Evolutionary conservation across 176 grass and related monocot species (phyloP).

Genomic region (Ensete glaucum): DNA sequence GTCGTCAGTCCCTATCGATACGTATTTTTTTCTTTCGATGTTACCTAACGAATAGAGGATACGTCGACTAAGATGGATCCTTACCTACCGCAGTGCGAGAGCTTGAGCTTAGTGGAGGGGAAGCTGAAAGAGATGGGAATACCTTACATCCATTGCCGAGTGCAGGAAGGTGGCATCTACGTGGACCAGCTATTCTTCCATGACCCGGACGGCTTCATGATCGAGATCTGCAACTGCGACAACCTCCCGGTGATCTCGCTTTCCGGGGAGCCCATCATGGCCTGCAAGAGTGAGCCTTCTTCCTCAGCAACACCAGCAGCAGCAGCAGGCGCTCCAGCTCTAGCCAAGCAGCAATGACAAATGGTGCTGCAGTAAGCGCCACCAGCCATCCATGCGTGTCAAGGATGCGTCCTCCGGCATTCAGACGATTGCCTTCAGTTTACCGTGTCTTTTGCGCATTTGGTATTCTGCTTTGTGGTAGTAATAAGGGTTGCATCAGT

Average conservation of each 20-base stretch:
- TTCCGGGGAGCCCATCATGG: conserved; percentile 15
- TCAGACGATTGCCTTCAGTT: no score
- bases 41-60: neutral
- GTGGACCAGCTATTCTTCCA: conserved; percentile 95
- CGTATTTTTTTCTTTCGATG: neutral
- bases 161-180: conserved; percentile 58
- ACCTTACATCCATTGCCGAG: conserved; percentile 29
- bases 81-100: conserved; percentile 49
- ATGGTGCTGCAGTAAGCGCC: no score
- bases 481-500: no score
- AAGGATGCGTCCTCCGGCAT: no score
- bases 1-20: neutral
- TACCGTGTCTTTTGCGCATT: no score
- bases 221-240: conserved; percentile 88
- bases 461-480: no score
- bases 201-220: conserved; percentile 92
- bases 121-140: conserved; percentile 54
- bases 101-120: conserved; percentile 50
- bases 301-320: conserved; percentile 28
- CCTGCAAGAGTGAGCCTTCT: neutral
- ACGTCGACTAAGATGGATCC: no score
- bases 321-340: neutral
- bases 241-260: conserved; percentile 65
- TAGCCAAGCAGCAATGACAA: no score
- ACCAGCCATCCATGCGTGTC: no score